Percentiles rank a stretch among this genome's conserved stretches.
These are phyloP conservation scores for Boletus semigastroideus DNA, from an alignment of 1,284 basidiomycete species.

Conservation along the genomic window DNA sequence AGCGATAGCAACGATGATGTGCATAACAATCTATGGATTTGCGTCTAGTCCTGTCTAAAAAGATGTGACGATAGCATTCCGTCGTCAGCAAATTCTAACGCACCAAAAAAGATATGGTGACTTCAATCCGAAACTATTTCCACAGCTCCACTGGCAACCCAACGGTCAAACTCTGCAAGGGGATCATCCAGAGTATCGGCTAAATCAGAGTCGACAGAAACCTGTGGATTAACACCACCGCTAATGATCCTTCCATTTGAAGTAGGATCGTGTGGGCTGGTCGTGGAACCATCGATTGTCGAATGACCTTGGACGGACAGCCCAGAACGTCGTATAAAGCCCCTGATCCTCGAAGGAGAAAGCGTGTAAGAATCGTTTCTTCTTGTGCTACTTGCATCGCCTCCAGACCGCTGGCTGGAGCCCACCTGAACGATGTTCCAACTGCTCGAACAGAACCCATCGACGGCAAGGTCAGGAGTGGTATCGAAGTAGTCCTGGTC, in stretches of 20 bases:
- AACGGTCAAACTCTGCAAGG: slow-evolving; percentile 49
- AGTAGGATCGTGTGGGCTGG: background rate
- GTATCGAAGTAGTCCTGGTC: slow-evolving; percentile 37
- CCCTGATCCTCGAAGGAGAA: slow-evolving; percentile 28
- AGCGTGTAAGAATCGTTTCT: slow-evolving; percentile 15
- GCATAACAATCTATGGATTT: background rate
- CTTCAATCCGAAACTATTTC: slow-evolving; percentile 32
- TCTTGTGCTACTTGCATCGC: slow-evolving; percentile 7
- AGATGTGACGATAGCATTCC: background rate
- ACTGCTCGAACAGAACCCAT: slow-evolving; percentile 11
- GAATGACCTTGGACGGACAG: slow-evolving; percentile 1
- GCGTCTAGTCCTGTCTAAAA: background rate
- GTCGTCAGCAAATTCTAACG: background rate
- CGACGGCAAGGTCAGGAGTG: slow-evolving; percentile 7
- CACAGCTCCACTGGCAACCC: slow-evolving; percentile 46
- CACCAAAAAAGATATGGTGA: background rate
- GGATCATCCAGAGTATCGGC: slow-evolving; percentile 29
- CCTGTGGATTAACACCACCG: background rate
- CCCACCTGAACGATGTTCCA: slow-evolving; percentile 29
- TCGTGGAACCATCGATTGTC: background rate
- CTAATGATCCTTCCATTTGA: background rate
- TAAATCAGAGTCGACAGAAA: background rate
- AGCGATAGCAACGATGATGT: background rate
- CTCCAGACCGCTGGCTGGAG: slow-evolving; percentile 5
- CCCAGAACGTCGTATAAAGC: slow-evolving; percentile 18